Conservation (phyloP, 495 filamentous ascomycete genomes). For the Cetradonia linearis region DNA sequence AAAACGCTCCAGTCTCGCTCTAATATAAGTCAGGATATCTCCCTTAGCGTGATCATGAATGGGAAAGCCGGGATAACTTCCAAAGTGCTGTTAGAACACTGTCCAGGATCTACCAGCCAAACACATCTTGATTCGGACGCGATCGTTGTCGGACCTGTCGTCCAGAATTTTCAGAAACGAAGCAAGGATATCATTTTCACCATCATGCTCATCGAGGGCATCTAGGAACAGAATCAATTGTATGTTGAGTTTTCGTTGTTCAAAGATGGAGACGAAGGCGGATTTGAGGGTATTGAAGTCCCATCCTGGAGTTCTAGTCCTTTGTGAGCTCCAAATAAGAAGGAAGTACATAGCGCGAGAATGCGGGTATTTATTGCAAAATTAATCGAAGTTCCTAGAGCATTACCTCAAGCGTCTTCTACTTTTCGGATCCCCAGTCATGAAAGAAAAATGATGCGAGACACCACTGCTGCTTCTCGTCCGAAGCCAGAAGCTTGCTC, state of each 20-base stretch:
- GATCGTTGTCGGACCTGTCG: constrained; percentile 1
- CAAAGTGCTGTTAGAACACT: constrained; percentile 20
- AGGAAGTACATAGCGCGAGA: constrained; percentile 11
- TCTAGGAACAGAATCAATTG: constrained; percentile 23
- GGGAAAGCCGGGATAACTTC: constrained; percentile 19
- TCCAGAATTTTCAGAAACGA: constrained; percentile 14
- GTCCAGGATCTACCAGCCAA: constrained; percentile 24
- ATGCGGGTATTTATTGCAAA: constrained; percentile 12
- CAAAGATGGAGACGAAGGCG: constrained; percentile 11
- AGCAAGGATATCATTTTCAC: constrained; percentile 21
- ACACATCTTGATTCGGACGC: constrained; percentile 22
- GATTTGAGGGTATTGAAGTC: constrained; percentile 2
- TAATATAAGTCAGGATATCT: constrained; percentile 23
- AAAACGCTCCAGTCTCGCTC: constrained; percentile 13
- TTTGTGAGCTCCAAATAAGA: constrained; percentile 10
- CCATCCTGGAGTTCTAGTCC: constrained; percentile 16
- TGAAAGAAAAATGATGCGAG: constrained; percentile 26
- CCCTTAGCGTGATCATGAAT: constrained; percentile 24
- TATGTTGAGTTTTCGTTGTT: constrained; percentile 10
- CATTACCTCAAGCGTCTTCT: constrained; percentile 23
- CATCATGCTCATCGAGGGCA: constrained; percentile 26
- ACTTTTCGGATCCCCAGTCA: constrained; percentile 23
- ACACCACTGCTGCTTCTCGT: background rate
- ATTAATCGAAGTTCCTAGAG: constrained; percentile 20
- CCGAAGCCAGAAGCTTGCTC: background rate